Conservation (phyloP, 495 filamentous ascomycete genomes). For the Penicillium egyptiacum region DNA sequence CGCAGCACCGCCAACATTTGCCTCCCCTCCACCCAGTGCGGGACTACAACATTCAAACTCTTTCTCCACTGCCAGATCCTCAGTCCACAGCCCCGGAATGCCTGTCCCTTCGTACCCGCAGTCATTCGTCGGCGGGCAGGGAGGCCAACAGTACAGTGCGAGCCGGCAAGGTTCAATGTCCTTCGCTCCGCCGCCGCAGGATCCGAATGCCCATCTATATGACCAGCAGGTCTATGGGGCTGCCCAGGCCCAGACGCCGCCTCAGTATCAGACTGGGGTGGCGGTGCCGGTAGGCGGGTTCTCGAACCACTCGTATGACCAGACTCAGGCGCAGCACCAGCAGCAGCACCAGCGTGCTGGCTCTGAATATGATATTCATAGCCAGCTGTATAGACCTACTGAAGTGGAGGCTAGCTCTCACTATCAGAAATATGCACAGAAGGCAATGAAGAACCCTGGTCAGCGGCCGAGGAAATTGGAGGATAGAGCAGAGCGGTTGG, state of each 20-base stretch:
- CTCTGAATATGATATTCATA: slow-evolving; percentile 67
- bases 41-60: slow-evolving; percentile 31
- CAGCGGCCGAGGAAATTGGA: slow-evolving; percentile 61
- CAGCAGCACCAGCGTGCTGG: slow-evolving; percentile 29
- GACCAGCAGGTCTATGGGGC: slow-evolving; percentile 21
- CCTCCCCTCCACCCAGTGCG: slow-evolving; percentile 42
- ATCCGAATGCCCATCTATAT: slow-evolving; percentile 48
- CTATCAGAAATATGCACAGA: slow-evolving; percentile 49
- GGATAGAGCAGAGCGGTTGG: slow-evolving; percentile 64
- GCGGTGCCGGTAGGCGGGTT: slow-evolving; percentile 48
- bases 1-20: slow-evolving; percentile 29
- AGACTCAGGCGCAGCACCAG: slow-evolving; percentile 33
- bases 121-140: slow-evolving; percentile 26
- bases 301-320: slow-evolving; percentile 56
- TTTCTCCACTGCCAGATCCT: slow-evolving; percentile 23
- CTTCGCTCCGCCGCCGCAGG: slow-evolving; percentile 47
- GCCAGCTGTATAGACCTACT: slow-evolving; percentile 74
- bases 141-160: slow-evolving; percentile 20
- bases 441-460: slow-evolving; percentile 51
- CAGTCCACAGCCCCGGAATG: slow-evolving; percentile 29
- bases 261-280: slow-evolving; percentile 19
- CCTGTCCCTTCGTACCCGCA: slow-evolving; percentile 34
- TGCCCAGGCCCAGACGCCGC: slow-evolving; percentile 23
- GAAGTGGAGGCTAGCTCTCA: slow-evolving; percentile 54
- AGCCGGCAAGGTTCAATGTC: slow-evolving; percentile 29